phyloP scores from a whole-genome alignment of 2,329 filamentous ascomycete genomes.

The Chalara sp. region DNA sequence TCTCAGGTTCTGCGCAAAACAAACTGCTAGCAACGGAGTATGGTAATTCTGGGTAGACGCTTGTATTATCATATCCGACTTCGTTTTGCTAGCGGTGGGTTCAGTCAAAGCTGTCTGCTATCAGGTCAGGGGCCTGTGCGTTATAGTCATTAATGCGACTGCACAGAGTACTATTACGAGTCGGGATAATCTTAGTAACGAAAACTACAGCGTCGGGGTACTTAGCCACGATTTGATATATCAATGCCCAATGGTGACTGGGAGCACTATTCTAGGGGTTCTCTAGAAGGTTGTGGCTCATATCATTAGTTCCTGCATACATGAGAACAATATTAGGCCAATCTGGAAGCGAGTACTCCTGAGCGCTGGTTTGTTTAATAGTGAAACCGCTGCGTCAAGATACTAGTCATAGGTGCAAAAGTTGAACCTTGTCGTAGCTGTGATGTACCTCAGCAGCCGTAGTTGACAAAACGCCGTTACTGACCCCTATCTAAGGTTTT shows the following conservation, averaged over 20 bases:
- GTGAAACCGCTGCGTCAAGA: constrained; percentile 17
- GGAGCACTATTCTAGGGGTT: constrained; percentile 20
- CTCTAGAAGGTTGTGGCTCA: constrained; percentile 17
- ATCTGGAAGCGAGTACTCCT: constrained; percentile 25
- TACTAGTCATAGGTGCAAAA: too few relatives aligned
- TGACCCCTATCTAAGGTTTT: too few relatives aligned
- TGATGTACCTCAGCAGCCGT: too few relatives aligned
- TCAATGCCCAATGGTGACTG: constrained; percentile 24
- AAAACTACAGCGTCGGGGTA: constrained; percentile 27
- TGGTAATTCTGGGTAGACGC: too few relatives aligned
- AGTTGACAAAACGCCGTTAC: too few relatives aligned
- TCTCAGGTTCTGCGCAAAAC: too few relatives aligned
- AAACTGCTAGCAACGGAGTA: too few relatives aligned
- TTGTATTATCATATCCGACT: too few relatives aligned
- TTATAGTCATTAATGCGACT: constrained; percentile 9
- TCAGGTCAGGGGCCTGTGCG: constrained; percentile 9
- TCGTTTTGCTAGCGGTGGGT: too few relatives aligned
- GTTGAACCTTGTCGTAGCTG: too few relatives aligned
- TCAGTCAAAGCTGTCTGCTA: constrained; percentile 1
- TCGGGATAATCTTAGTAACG: constrained; percentile 29
- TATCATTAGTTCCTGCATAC: constrained; percentile 29
- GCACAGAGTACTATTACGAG: background rate
- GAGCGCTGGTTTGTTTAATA: constrained; percentile 27
- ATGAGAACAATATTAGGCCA: constrained; percentile 30
- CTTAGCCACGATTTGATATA: constrained; percentile 25